Evolutionary conservation across 306 rosid genomes (phyloP), one percentile per base, ranked within the genome.

Genomic region (Citrullus mucosospermus): DNA sequence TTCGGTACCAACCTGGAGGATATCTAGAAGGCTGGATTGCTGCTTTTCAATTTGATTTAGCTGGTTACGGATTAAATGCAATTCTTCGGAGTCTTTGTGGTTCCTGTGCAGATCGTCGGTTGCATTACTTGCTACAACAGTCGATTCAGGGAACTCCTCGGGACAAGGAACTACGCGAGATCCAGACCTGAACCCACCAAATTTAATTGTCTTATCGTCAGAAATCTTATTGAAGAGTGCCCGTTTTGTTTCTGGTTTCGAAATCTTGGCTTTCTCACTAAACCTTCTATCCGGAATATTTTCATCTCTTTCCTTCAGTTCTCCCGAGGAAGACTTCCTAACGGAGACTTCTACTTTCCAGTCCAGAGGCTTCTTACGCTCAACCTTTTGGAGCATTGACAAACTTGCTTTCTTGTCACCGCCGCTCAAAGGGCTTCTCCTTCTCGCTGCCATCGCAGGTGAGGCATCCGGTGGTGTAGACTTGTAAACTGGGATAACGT

Each of bases 21-120:
- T 96, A 82, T 92, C 96, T 53, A 87, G 83, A n/a, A 96, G 84
- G 85, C 86, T 88, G 60, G 97, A 87, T 83, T 96, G 99, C 89
- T 96, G 98, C 84, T 91, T 88, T 86, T 96, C 98, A 51, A 96
- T 92, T 84, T 96, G 98, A 73, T 81, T 85, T 70, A 96, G 91
- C 83, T 96, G 98, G 84, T 86, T 84, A 20, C 96, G 93, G 86
- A 96, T 92, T 87, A 80, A 69, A 16, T 89, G 85, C 54, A 96
- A 79, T 63, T 92, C 98, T 83, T 92, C 97, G 74, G 87, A 77
- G 59, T 90, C 96, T 82, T 81, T 87, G 53, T 84, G 88, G 74
- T 82, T 91, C 87, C 77, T 80, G 36, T 39, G 82, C 46, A 75
- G 81, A 86, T 92, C 90, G 58, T 69, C 88, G 36, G 87, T 6